Conservation (phyloP, 78 protist genomes). For the Dictyostelium capitatum region DNA sequence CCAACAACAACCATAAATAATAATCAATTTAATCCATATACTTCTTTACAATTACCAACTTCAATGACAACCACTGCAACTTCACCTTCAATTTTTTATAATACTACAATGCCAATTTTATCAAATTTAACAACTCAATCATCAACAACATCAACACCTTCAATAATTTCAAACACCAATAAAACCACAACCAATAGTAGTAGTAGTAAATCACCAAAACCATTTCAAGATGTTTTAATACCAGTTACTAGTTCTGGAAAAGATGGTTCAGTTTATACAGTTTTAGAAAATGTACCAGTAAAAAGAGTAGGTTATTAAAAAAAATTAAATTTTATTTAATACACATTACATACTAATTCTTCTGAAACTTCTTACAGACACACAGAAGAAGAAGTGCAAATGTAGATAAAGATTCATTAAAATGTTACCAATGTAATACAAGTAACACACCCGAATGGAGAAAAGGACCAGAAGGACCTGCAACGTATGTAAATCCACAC, state of each 20-base stretch:
- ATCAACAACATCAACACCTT: neutral
- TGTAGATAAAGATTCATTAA: slow-evolving; percentile 51
- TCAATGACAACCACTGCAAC: neutral
- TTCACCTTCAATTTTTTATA: neutral
- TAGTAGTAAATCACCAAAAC: slow-evolving; percentile 33
- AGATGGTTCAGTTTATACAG: slow-evolving; percentile 43
- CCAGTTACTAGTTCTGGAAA: slow-evolving; percentile 42
- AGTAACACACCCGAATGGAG: slow-evolving; percentile 80
- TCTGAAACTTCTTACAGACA: slow-evolving; percentile 27
- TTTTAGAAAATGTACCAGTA: slow-evolving; percentile 64
- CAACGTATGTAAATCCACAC: slow-evolving; percentile 75
- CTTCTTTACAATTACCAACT: neutral
- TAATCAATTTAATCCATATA: neutral
- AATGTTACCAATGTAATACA: slow-evolving; percentile 65
- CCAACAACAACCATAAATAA: neutral
- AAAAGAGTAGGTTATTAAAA: slow-evolving; percentile 46
- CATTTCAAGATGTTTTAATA: slow-evolving; percentile 66
- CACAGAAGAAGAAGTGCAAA: slow-evolving; percentile 74
- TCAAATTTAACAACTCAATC: neutral
- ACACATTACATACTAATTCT: too few species aligned
- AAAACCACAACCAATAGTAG: neutral
- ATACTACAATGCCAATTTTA: neutral
- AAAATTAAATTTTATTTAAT: neutral
- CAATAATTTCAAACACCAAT: too few species aligned
- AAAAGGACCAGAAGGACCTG: slow-evolving; percentile 82